Evolutionary conservation across 345 rosid species (phyloP).

Genomic region (Erodium maritimum): DNA sequence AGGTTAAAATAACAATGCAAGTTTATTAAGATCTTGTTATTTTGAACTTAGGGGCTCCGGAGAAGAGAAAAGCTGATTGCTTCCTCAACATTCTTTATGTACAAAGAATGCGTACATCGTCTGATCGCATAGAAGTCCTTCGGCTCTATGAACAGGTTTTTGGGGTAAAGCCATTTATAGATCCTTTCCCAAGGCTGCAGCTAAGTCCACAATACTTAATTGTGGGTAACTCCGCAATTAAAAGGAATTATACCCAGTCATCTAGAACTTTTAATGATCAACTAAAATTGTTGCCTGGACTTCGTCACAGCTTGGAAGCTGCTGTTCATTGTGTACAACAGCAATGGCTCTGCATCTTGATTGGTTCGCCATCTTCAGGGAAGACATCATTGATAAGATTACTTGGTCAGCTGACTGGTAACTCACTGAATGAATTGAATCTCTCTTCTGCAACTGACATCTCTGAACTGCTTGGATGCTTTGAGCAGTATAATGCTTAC

Average conservation of each 20-base stretch:
- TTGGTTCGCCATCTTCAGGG: conserved; percentile 84
- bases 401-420: conserved; percentile 73
- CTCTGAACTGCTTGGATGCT: conserved; percentile 89
- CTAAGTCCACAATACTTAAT: conserved; percentile 39
- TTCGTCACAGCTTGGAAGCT: conserved; percentile 80
- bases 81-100: conserved; percentile 71
- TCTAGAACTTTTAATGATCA: conserved; percentile 27
- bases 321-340: conserved; percentile 61
- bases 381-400: conserved; percentile 83
- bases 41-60: conserved; percentile 33
- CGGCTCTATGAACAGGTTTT: conserved; percentile 60
- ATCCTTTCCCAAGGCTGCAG: conserved; percentile 75
- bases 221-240: conserved; percentile 58
- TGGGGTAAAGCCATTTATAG: conserved; percentile 47
- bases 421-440: conserved; percentile 58
- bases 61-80: conserved; percentile 26
- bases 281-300: conserved; percentile 59
- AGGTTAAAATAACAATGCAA: not conserved
- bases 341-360: conserved; percentile 80
- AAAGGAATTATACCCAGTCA: conserved; percentile 36
- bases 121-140: conserved; percentile 69
- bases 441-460: conserved; percentile 90
- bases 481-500: conserved; percentile 85
- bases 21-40: conserved; percentile 3
- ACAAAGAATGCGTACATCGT: conserved; percentile 86